Conservation (phyloP, 768 basidiomycete genomes). For the Lentinula lateritia region DNA sequence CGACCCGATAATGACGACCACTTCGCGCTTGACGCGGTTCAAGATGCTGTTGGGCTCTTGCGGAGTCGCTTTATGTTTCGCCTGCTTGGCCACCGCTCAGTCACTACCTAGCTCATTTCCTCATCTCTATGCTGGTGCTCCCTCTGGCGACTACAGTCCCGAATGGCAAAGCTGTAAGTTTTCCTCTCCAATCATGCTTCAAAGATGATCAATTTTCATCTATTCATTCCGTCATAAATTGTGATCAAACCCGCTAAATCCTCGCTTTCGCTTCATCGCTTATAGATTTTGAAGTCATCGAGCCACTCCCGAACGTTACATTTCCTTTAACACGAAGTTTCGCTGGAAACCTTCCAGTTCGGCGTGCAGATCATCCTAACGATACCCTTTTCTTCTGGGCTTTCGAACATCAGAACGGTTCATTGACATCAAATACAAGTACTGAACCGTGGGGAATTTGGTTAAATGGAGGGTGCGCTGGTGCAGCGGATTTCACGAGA, state of each 20-base stretch:
- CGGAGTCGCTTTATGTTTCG: neutral
- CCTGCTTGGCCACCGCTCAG: neutral
- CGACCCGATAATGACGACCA: neutral
- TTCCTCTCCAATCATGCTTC: neutral
- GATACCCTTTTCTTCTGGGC: slow-evolving; percentile 64
- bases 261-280: neutral
- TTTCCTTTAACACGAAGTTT: slow-evolving; percentile 37
- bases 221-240: too few species aligned
- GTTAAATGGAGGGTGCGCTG: slow-evolving; percentile 64
- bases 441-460: slow-evolving; percentile 67
- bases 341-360: slow-evolving; percentile 61
- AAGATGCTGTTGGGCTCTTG: neutral
- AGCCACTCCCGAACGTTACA: slow-evolving; percentile 55
- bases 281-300: slow-evolving; percentile 59
- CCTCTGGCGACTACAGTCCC: slow-evolving; percentile 42
- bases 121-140: slow-evolving; percentile 41
- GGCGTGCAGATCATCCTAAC: slow-evolving; percentile 54
- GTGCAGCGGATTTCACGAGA: neutral
- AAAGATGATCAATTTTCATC: neutral
- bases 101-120: slow-evolving; percentile 27
- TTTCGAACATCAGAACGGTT: slow-evolving; percentile 51
- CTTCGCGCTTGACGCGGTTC: neutral
- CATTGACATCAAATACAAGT: slow-evolving; percentile 24
- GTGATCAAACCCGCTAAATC: neutral
- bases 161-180: slow-evolving; percentile 59